Evolutionary conservation across 768 basidiomycete species (phyloP).

Genomic region (Trametes gibbosa): DNA sequence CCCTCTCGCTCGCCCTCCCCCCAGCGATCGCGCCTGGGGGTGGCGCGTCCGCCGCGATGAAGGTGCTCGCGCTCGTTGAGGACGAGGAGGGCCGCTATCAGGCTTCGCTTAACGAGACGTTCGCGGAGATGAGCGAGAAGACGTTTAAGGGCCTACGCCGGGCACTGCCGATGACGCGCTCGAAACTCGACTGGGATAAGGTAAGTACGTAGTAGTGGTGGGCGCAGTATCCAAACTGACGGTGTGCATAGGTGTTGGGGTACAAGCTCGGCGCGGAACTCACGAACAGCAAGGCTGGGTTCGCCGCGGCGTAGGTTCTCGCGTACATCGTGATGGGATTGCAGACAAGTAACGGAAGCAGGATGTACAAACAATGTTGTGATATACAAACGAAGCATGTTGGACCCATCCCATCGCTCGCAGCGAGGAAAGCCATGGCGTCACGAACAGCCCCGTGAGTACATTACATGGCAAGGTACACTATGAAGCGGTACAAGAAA

Average conservation of each 20-base stretch:
- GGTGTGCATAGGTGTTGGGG: constrained; percentile 42
- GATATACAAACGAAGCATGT: constrained; percentile 4
- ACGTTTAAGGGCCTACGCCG: constrained; percentile 89
- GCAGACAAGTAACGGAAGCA: neutral
- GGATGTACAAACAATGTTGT: constrained; percentile 13
- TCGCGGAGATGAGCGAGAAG: constrained; percentile 89
- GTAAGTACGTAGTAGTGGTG: constrained; percentile 34
- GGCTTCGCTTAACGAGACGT: constrained; percentile 72
- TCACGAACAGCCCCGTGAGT: neutral
- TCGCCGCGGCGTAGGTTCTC: constrained; percentile 31
- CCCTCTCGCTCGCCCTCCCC: constrained; percentile 61
- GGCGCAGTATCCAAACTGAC: neutral
- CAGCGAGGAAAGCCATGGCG: neutral
- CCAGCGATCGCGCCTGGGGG: constrained; percentile 52
- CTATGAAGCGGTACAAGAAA: neutral
- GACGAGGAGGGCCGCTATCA: constrained; percentile 82
- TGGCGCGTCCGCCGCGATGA: constrained; percentile 54
- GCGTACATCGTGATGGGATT: neutral
- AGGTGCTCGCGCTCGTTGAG: constrained; percentile 78
- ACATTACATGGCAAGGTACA: neutral
- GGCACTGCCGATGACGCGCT: constrained; percentile 87
- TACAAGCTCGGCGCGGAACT: constrained; percentile 79
- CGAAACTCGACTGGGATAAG: constrained; percentile 97
- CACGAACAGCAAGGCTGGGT: constrained; percentile 59
- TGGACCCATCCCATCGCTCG: neutral